These are phyloP conservation scores for Cercospora beticola DNA, from an alignment of 2,329 filamentous ascomycete genomes.

Conservation along the genomic window DNA sequence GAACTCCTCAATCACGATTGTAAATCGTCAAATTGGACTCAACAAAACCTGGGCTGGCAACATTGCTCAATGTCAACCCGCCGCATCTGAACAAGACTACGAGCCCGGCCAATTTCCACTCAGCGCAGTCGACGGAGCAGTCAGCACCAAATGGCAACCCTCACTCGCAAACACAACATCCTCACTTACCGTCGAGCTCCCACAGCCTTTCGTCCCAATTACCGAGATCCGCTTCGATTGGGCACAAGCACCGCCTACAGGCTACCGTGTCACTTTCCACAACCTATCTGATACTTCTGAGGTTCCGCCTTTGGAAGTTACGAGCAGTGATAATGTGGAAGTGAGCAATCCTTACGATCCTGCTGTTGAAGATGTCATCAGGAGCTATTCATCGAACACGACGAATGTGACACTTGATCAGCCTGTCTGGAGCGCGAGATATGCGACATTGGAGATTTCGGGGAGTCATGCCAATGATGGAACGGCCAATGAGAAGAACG, in stretches of 20 bases:
- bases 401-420: conserved; percentile 45
- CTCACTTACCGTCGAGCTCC: conserved; percentile 58
- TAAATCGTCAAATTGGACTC: conserved; percentile 59
- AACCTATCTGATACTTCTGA: conserved; percentile 45
- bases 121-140: conserved; percentile 64
- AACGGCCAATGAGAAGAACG: conserved; percentile 33
- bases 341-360: conserved; percentile 47
- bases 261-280: conserved; percentile 56
- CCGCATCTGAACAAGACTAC: conserved; percentile 47
- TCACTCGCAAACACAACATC: conserved; percentile 50
- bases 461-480: conserved; percentile 46
- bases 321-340: conserved; percentile 33
- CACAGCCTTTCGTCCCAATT: conserved; percentile 42
- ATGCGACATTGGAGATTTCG: conserved; percentile 48
- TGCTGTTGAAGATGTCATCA: conserved; percentile 38
- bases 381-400: conserved; percentile 46
- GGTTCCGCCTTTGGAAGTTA: conserved; percentile 30
- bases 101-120: conserved; percentile 68
- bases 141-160: conserved; percentile 68
- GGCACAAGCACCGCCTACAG: conserved; percentile 56
- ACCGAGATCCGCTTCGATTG: conserved; percentile 59
- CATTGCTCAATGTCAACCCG: conserved; percentile 62
- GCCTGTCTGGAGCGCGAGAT: conserved; percentile 46
- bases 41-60: conserved; percentile 59
- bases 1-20: conserved; percentile 53